Base-by-base conservation (phyloP, 805 yeast species). In the Candida ulmi region DNA sequence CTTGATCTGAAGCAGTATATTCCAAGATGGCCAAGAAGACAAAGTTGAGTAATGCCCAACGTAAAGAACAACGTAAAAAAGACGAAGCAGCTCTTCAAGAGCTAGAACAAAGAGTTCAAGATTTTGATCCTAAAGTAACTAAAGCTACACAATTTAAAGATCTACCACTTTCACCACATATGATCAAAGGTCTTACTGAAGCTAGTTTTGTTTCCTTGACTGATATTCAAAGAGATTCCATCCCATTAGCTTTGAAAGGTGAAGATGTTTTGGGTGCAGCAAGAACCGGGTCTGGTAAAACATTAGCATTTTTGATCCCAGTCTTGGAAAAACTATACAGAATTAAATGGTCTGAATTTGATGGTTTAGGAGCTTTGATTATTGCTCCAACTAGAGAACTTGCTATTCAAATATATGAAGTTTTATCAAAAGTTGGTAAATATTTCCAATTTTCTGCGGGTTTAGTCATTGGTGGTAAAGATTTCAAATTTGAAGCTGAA, bases 201-300 rank as follows among this genome's bases (percentile, higher is more conserved):
- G 72, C 95, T n/a, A 83, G 87, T 38, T 93, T 83, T 58, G 70
- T 84, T 2, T 71, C 78, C 11, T 61, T 90, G 66, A 93, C 99
- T 0, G 95, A 85, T 32, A 86, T 93, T 42, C 99, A 93, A 54
- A 76, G 72, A 44, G 78, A 78, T 35, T 70, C 96, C 6, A 84
- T 93, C 21, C 84, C 95, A 0, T 63, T 72, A 12, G 78, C 93
- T 1, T 64, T 93, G 44, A 80, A 84, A 50, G 91, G 93, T 1
- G 56, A 91, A 51, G 99, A 93, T 62, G 95, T 91, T 2, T 88
- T 93, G 4, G 98, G 88, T 4, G 97, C 95, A 57, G 95, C 97
- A 0, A 95, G 86, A 5, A 93, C 99, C 0, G 99, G 99, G 0
- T 88, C 97, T 0, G 99, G 99, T 30, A 93, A 93, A 60, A 93